Base-by-base conservation (phyloP, 2,329 filamentous ascomycete species). In the Niveomyces coronatus region DNA sequence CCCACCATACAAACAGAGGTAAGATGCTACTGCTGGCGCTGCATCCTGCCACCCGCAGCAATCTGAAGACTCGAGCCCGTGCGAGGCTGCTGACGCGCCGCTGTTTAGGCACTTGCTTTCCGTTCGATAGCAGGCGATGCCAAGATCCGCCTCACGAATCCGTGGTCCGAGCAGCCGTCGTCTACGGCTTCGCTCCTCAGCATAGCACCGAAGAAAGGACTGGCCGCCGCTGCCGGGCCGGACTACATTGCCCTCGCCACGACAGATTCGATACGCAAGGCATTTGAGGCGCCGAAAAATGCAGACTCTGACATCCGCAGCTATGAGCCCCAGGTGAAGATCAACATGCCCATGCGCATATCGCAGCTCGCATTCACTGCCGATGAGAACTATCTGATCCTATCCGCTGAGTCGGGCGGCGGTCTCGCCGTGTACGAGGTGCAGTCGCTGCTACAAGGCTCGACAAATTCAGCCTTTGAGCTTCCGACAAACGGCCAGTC, bases 331-430 rank as follows among this genome's bases (percentile, higher is more conserved):
- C 77, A 89, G 55, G 65, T 84, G 36, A 81, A 70, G 42, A 71
- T 96, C 6, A 67, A 78, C 2, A 71, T 93, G 51, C 75, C 83
- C 9, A 72, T 78, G 52, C 79, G 82, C 49, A 74, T 94, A 38
- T 93, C 86, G 9, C 91, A 98, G 57, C 69, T 98, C 15, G 79
- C 81, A 13, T 98, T 98, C 57, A 89, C 86, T 1, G 75, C 85
- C n/a, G 85, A 93, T 51, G 93, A 95, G 55, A 77, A 76, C 49
- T 86, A 82, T 49, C 66, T 98, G 43, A 74, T 94, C 24, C 67
- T 95, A 18, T 86, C 85, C 9, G 85, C 85, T 3, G 85, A 94
- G 58, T 68, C 73, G 39, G 83, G 84, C 9, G 83, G 86, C 23
- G 86, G 87, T 4, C 64, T 98, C 44, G 82, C 83, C 4, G 81